Base-by-base conservation (phyloP, 2,329 filamentous ascomycete genomes). In the Kalaharituber pfeilii region DNA sequence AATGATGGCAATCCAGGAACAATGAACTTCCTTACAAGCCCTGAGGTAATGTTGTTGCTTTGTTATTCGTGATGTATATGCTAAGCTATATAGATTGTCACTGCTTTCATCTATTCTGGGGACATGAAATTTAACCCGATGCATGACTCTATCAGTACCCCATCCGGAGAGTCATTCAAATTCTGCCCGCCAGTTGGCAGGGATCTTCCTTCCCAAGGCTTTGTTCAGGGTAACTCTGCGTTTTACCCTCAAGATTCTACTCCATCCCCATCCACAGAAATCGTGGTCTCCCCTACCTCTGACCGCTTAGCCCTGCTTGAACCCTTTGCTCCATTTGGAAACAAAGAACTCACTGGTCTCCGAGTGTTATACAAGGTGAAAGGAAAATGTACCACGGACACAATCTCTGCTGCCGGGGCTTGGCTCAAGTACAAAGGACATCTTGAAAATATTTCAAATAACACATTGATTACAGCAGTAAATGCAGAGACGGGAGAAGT, bases 391-490 rank as follows among this genome's bases (percentile, higher is more conserved):
- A 98, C 91, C 55, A 98, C 91, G 44, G 91, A 98, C 71, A 91
- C n/a, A 63, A 98, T 98, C 70, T 96, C 88, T 33, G 89, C 89
- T 29, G 89, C 89, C 1, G 89, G 89, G 5, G 89, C 89, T 15
- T 96, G 89, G 89, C 79, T 98, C 62, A 96, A 96, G 72, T 98
- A 96, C 79, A 96, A 96, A 75, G 91, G 91, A 59, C 91, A 98
- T 70, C 79, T 98, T 59, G 86, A 91, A 68, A 98, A 98, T 74
- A 98, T 98, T 69, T 84, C 82, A 63, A 86, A 86, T 67, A 98
- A 98, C 77, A 98, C 91, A 2, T 79, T 98, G 61, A 95, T 95
- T 71, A 91, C 87, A 53, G 91, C 91, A 57, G 76, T 88, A 67
- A 95, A 95, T 69, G 87, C 84, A 44, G 86, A 85, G 59, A 98